Conservation (phyloP, 805 yeast species). For the Ogataea wickerhamii region DNA sequence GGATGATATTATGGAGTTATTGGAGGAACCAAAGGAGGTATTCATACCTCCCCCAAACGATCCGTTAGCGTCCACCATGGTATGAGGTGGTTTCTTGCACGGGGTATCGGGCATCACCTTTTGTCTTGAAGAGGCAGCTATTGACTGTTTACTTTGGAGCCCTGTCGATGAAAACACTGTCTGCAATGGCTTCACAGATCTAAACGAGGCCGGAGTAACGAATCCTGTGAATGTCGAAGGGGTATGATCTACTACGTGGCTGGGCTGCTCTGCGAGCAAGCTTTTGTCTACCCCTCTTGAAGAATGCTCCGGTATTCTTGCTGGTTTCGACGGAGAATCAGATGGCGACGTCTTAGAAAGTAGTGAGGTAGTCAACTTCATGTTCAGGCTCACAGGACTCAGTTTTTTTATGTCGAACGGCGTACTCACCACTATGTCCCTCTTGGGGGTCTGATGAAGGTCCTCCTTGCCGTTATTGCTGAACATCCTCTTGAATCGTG, state of each 20-base stretch:
- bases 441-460: slow-evolving; percentile 6
- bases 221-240: slow-evolving; percentile 22
- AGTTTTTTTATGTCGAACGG: slow-evolving; percentile 20
- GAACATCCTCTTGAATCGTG: slow-evolving; percentile 23
- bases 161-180: slow-evolving; percentile 81
- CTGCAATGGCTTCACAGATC: slow-evolving; percentile 77
- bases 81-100: slow-evolving; percentile 44
- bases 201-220: slow-evolving; percentile 54
- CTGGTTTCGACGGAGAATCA: slow-evolving; percentile 22
- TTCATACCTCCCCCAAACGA: slow-evolving; percentile 21
- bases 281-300: neutral
- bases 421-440: slow-evolving; percentile 11
- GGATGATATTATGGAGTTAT: slow-evolving; percentile 8
- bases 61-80: slow-evolving; percentile 27
- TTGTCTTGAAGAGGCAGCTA: slow-evolving; percentile 30
- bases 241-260: slow-evolving; percentile 11
- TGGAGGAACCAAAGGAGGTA: slow-evolving; percentile 19
- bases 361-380: slow-evolving; percentile 7
- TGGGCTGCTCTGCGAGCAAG: neutral
- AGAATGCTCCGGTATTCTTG: slow-evolving; percentile 1
- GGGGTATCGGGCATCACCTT: slow-evolving; percentile 61
- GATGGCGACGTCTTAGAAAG: slow-evolving; percentile 8
- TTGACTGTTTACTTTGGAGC: slow-evolving; percentile 56
- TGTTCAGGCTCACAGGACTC: slow-evolving; percentile 13
- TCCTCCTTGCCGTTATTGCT: slow-evolving; percentile 6